Evolutionary conservation across 2,329 filamentous ascomycete genomes (phyloP), one percentile per base, ranked within the genome.

Genomic region (Claviceps fusiformis): DNA sequence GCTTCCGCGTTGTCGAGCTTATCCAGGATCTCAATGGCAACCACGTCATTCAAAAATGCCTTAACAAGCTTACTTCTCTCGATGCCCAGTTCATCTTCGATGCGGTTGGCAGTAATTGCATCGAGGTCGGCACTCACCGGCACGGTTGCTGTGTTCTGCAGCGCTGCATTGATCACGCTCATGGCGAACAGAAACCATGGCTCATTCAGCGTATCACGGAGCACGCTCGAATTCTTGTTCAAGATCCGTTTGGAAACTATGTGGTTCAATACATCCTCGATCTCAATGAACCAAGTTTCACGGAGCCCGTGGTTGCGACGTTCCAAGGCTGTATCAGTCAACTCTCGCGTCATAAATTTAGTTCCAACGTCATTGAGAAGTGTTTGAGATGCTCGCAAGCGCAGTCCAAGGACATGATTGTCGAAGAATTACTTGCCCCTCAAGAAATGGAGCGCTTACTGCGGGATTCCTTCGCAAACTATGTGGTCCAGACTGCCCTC

Each of bases 231-330:
- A 77, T 85, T 43, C 81, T 98, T 11, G 90, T 98, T 24, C 90
- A 96, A 69, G 93, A 98, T 68, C 92, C 93, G 0, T 98, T 96
- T 63, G 93, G 93, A 66, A 98, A 98, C 72, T 98, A 98, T 61
- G 93, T 98, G 52, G 87, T 98, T 52, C 93, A 98, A 73, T 98
- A 98, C 73, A 97, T 98, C 66, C 83, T 98, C 62, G 93, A 97
- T 67, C 80, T 97, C 54, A 90, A 90, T 61, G 90, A 98, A 66
- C 78, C 86, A 13, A 77, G 76, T 62, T 96, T 95, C 72, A 96
- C 92, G 1, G 87, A 93, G 64, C 92, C 92, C 3, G 77, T 98
- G 45, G 93, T 95, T 58, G 75, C 79, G 54, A 85, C 84, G 65
- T 96, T 98, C 75, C 74, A 79, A 55, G 86, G 86, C 63, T 78